Evolutionary conservation across 805 yeast genomes (phyloP), one percentile per base, ranked within the genome.

Genomic region (Kluyveromyces aestuarii): DNA sequence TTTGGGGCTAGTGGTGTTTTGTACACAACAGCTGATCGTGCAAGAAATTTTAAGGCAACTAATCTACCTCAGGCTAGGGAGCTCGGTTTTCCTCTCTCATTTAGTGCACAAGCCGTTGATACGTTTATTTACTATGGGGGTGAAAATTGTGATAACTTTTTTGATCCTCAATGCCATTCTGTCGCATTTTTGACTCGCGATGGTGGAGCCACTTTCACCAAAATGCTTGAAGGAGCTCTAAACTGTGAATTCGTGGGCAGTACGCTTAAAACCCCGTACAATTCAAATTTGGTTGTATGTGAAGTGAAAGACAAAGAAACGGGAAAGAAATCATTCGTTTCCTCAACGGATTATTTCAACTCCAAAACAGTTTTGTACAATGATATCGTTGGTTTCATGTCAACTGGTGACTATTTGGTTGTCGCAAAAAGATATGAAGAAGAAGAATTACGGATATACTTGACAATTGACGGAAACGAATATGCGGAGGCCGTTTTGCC

Each of bases 401-500:
- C 80, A 35, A 79, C 82, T 17, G 84, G 85, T 21, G 82, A 78
- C 27, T 91, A 77, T 57, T 69, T 86, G 21, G 77, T 91, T 27
- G 89, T 83, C 45, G 96, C 96, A 0, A 68, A 77, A 2, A 67
- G 76, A 33, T 67, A 69, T 14, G 77, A 71, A 13, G 77, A 76
- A 21, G 71, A 72, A 2, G 71, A 79, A 7, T 68, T 89, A 47
- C 73, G 75, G 46, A 91, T 95, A 0, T 75, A 73, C 55, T 88
- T 88, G 1, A 81, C 96, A 1, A 75, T 80, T 16, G 91, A 91
- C 65, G 98, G 98, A 17, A 52, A 59, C 5, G 71, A 67, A 9
- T 93, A 82, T 73, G 87, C 96, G 0, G 84, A 78, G 50, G 93
- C 93, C 0, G 73, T 76, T 50, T 83, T 88, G 66, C 98, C 99